Evolutionary conservation across 73 alveolate species (phyloP), one percentile per base, ranked within the genome.

Genomic region (Paramecium octaurelia): DNA sequence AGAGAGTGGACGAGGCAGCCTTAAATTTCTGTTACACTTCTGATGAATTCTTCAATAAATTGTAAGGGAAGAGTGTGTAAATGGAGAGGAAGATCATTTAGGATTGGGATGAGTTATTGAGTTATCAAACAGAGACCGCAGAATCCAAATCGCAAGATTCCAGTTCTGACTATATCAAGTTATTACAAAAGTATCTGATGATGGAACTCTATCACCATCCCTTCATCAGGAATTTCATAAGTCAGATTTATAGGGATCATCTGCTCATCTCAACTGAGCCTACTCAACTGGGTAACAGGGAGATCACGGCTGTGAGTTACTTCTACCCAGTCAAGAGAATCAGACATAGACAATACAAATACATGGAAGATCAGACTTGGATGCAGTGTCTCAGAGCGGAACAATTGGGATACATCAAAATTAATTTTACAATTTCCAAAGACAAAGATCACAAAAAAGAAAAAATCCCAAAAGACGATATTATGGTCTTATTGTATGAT

Each of bases 191-290:
- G 35, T 80, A 44, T 48, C 12, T 80, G 16, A 31, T 48, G 43
- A 42, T 80, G 73, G 91, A 80, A 23, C 20, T 80, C 11, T 80
- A 31, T 20, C 91, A 80, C 44, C 91, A 80, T 80, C 91, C 91
- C 7, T 43, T 80, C 29, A 80, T 80, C 46, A 80, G 75, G 14
- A 11, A 46, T 24, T 43, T 14, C 16, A 20, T 80, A 10, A 24
- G 35, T 20, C 6, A 80, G 9, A 20, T 20, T 18, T 80, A 80
- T 48, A 42, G 44, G 44, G 91, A 80, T 0, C 2, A 44, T 80
- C 4, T 80, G 10, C 50, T 80, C 0, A 48, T 80, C 9, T 80
- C 91, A 14, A 80, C 91, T 2, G 91, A 80, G 23, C 91, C 91
- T 4, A 80, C 91, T 48, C 24, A 59, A 42, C 8, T 48, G 5